Percentiles rank a stretch among this genome's conserved stretches.
These are phyloP conservation scores for Nakazawaea wyomingensis DNA, from an alignment of 805 yeast species.

Conservation along the genomic window DNA sequence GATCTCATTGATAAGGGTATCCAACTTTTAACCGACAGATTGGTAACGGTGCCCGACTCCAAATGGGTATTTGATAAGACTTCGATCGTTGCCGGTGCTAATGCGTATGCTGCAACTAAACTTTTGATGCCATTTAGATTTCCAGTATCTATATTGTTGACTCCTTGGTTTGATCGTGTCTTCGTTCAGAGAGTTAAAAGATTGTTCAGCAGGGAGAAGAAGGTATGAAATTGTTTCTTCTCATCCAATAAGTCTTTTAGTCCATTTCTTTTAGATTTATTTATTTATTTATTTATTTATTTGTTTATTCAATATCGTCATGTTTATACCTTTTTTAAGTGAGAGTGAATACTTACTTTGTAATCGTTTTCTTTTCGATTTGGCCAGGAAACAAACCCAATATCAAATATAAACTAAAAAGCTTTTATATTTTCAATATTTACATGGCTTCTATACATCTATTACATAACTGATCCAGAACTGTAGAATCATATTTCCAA, in stretches of 20 bases:
- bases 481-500: conserved; percentile 69
- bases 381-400: neutral
- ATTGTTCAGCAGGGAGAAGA: conserved; percentile 14
- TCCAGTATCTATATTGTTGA: conserved; percentile 23
- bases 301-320: too few species aligned
- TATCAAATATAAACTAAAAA: neutral
- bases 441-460: conserved; percentile 43
- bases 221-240: too few species aligned
- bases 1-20: conserved; percentile 27
- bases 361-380: neutral
- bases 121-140: conserved; percentile 24
- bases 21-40: conserved; percentile 4
- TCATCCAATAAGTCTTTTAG: neutral
- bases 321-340: too few species aligned
- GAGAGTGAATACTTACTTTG: too few species aligned
- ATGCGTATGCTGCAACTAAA: conserved; percentile 30
- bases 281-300: neutral
- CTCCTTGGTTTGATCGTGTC: conserved; percentile 31
- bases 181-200: conserved; percentile 26
- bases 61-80: conserved; percentile 21
- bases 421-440: conserved; percentile 1
- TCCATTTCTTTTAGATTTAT: neutral
- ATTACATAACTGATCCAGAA: conserved; percentile 51
- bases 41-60: conserved; percentile 9
- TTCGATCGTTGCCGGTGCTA: conserved; percentile 28